Conservation (phyloP, 176 grass and related monocot species). For the Triticum aestivum region IWGSC_CS_RefSeq_v2.1 NC_057795.1:261606645-261607144, state of each 20-base stretch:
- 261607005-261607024: slow-evolving; percentile 66
- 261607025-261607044: slow-evolving; percentile 70
- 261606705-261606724: slow-evolving; percentile 86
- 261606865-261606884: slow-evolving; percentile 73
- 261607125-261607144: background rate
- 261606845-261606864: slow-evolving; percentile 71
- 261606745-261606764: slow-evolving; percentile 80
- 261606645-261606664: slow-evolving; percentile 6
- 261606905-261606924: slow-evolving; percentile 6
- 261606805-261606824: slow-evolving; percentile 57
- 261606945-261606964: slow-evolving; percentile 52
- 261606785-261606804: slow-evolving; percentile 66
- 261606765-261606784: slow-evolving; percentile 77
- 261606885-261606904: slow-evolving; percentile 3
- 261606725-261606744: slow-evolving; percentile 69
- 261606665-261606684: slow-evolving; percentile 44
- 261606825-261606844: slow-evolving; percentile 75
- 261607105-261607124: background rate
- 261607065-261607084: slow-evolving; percentile 28
- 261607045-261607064: slow-evolving; percentile 84
- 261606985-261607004: slow-evolving; percentile 69
- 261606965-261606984: slow-evolving; percentile 63
- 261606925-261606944: background rate
- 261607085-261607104: slow-evolving; percentile 7
- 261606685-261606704: slow-evolving; percentile 78